Evolutionary conservation across 805 yeast genomes (phyloP).

Genomic region (Candida succiphila): DNA sequence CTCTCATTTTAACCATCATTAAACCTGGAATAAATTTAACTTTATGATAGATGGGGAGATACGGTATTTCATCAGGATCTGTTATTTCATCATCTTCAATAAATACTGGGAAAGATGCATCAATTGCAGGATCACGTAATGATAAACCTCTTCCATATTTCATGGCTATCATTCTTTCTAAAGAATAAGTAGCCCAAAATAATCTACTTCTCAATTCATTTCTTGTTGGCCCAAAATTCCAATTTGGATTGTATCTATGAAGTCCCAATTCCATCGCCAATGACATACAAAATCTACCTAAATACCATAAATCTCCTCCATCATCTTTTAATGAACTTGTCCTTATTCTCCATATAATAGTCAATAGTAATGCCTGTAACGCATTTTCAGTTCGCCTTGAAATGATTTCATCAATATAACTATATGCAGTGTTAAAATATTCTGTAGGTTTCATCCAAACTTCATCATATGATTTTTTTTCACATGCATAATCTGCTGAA

Average conservation of each 20-base stretch:
- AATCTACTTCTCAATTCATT: constrained; percentile 15
- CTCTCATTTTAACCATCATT: constrained; percentile 10
- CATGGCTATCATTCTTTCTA: constrained; percentile 17
- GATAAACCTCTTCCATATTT: constrained; percentile 16
- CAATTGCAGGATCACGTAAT: constrained; percentile 15
- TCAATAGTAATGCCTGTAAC: constrained; percentile 12
- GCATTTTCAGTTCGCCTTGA: constrained; percentile 12
- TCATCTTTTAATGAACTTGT: constrained; percentile 13
- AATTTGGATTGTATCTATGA: constrained; percentile 15
- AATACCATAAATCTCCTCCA: constrained; percentile 17
- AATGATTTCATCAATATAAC: constrained; percentile 13
- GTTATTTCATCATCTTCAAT: constrained; percentile 9
- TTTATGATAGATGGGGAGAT: constrained; percentile 4
- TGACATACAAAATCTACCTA: constrained; percentile 16
- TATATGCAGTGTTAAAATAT: constrained; percentile 14
- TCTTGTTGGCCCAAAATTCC: constrained; percentile 14
- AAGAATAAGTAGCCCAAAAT: constrained; percentile 15
- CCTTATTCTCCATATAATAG: constrained; percentile 13
- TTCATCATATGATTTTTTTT: too few relatives aligned
- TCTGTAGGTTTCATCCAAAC: constrained; percentile 10
- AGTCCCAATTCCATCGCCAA: constrained; percentile 18
- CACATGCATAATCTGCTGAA: constrained; percentile 3
- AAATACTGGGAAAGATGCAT: constrained; percentile 14
- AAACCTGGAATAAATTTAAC: constrained; percentile 13
- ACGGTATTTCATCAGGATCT: constrained; percentile 2